Base-by-base conservation (phyloP, 2,329 filamentous ascomycete species). In the Hortaea sp. region DNA sequence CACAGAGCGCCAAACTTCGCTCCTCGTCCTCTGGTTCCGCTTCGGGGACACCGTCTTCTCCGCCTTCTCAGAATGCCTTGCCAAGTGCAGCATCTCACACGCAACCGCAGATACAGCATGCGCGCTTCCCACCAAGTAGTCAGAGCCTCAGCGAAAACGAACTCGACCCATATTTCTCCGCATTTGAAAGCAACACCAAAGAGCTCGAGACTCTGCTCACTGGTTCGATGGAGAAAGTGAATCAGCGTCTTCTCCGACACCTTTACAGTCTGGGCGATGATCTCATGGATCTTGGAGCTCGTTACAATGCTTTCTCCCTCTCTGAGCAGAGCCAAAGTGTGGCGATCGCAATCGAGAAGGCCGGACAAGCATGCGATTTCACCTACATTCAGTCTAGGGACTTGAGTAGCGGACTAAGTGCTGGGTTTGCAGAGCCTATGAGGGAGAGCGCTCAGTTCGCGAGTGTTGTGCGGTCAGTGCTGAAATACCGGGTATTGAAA, bases 351-450 rank as follows among this genome's bases (percentile, higher is more conserved):
- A 95, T 98, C 54, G 92, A 98, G 66, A 84, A 89, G 52, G 79
- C 94, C 40, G 92, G 92, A 0, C 92, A 98, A 67, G 92, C 92
- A 2, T 88, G 90, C 6, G 92, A 98, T 63, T 86, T 87, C 7
- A 95, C 92, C 0, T 98, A 97, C 63, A 89, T 98, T 53, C 88
- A 87, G 7, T 97, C 90, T 0, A 87, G 94, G 58, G 92, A 98
- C 63, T 72, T 98, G 3, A 89, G 89, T 0, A 81, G 81, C 1
- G 84, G 85, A 0, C 71, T 98, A n/a, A 89, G 89, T 13, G 89
- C 90, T 31, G 92, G 81, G 54, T 98, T 98, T 62, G 88, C 94
- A 0, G 94, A 98, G 62, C 92, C 92, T 0, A 95, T 98, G 88
- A 80, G 94, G 46, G 92, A 98, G 68, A 94, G 88, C 59, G 89